Percentiles rank a stretch among this genome's conserved stretches.
phyloP scores from a whole-genome alignment of 139 green algal species.

The Asterochloris sp. region DNA sequence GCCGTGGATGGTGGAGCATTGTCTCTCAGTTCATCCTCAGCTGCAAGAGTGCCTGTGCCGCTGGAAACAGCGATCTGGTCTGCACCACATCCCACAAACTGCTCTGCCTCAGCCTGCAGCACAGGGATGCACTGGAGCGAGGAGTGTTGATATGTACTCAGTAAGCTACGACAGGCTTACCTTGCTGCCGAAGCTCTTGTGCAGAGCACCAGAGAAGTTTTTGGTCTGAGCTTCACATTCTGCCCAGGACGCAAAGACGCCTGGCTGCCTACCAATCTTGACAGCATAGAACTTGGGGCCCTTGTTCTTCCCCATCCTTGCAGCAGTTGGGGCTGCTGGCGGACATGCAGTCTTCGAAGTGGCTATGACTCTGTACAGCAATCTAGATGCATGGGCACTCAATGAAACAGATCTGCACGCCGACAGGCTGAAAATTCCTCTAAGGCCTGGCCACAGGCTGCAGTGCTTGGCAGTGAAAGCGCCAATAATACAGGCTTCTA shows the following conservation, averaged over 20 bases:
- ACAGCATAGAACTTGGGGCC: conserved; percentile 36
- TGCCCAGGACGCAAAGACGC: conserved; percentile 31
- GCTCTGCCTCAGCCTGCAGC: not conserved
- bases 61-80: not conserved
- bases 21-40: not conserved
- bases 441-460: too few species aligned
- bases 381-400: too few species aligned
- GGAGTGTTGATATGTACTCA: not conserved
- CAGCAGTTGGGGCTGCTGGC: not conserved
- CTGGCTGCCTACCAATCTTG: conserved; percentile 20
- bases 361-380: too few species aligned
- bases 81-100: not conserved
- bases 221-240: conserved; percentile 22
- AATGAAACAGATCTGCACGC: too few species aligned
- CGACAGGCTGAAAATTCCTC: too few species aligned
- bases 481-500: too few species aligned
- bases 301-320: not conserved
- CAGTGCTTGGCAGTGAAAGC: too few species aligned
- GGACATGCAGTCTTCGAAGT: too few species aligned
- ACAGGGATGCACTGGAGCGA: not conserved
- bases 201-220: conserved; percentile 19
- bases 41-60: not conserved
- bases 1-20: too few species aligned
- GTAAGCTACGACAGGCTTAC: conserved; percentile 21
- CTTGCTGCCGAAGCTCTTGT: conserved; percentile 30